Conservation (phyloP, 495 filamentous ascomycete genomes). For the Daldinia decipiens region DNA sequence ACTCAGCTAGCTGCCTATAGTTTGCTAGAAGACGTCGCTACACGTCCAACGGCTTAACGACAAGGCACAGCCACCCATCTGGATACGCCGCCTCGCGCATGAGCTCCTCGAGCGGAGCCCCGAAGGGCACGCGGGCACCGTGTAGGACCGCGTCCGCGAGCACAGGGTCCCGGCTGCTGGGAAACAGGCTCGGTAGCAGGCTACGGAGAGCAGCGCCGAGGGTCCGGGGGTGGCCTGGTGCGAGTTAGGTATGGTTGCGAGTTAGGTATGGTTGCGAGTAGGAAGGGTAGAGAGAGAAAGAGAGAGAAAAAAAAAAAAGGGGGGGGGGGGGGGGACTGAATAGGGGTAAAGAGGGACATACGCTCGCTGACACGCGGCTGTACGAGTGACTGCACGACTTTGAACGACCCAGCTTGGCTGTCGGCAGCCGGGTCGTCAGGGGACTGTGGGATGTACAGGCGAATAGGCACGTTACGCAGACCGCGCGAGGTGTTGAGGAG, state of each 20-base stretch:
- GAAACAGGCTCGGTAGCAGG: constrained; percentile 85
- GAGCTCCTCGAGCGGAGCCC: constrained; percentile 84
- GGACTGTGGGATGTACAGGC: constrained; percentile 86
- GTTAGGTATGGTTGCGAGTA: no score
- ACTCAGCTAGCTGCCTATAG: neutral
- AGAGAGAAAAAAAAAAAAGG: no score
- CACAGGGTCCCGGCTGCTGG: constrained; percentile 84
- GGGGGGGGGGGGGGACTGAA: neutral
- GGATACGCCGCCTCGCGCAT: constrained; percentile 83
- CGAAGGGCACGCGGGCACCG: constrained; percentile 84
- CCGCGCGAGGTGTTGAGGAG: constrained; percentile 80
- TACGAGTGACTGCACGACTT: constrained; percentile 74
- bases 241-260: no score
- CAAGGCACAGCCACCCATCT: constrained; percentile 91
- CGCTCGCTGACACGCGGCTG: constrained; percentile 58
- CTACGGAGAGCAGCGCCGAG: constrained; percentile 81
- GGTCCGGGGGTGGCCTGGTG: constrained; percentile 68
- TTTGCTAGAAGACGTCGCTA: constrained; percentile 4
- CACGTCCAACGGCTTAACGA: constrained; percentile 64
- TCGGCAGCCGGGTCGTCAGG: constrained; percentile 53
- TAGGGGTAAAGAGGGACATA: constrained; percentile 34
- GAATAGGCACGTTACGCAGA: constrained; percentile 83
- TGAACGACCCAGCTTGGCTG: constrained; percentile 60
- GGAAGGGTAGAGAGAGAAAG: no score
- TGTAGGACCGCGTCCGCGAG: constrained; percentile 91